Evolutionary conservation across 179 eudicot genomes (phyloP).

Genomic region (Amaranthus tricolor): DNA sequence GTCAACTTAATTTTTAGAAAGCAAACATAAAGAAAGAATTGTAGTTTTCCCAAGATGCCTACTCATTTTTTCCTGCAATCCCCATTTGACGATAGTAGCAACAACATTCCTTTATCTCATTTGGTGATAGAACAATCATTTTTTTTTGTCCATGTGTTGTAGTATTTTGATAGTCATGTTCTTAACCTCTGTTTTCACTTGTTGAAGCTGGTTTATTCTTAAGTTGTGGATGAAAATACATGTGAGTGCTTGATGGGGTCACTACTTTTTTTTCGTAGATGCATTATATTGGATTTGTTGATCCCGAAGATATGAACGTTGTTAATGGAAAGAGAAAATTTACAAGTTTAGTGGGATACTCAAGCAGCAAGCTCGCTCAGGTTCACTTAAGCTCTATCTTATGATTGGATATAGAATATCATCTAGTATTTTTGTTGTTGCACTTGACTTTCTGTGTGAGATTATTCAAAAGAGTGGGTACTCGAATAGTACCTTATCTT

Average conservation of each 20-base stretch:
- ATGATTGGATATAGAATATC: not conserved
- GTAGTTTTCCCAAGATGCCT: not conserved
- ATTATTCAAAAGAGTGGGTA: not conserved
- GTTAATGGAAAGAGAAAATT: slow-evolving; percentile 69
- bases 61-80: too few relatives aligned
- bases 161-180: not conserved
- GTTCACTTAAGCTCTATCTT: slow-evolving; percentile 30
- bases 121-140: not conserved
- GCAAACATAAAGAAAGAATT: not conserved
- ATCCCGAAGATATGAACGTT: slow-evolving; percentile 89
- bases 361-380: slow-evolving; percentile 94
- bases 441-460: not conserved
- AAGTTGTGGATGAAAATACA: not conserved
- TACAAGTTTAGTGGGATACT: slow-evolving; percentile 78
- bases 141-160: not conserved
- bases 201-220: not conserved
- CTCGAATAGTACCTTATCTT: not conserved
- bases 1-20: not conserved
- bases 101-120: too few relatives aligned
- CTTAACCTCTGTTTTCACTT: not conserved
- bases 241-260: not conserved
- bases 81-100: too few relatives aligned
- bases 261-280: slow-evolving; percentile 44
- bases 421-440: not conserved
- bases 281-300: slow-evolving; percentile 88